Evolutionary conservation across 805 yeast genomes (phyloP), one percentile per base, ranked within the genome.

Genomic region (Kluyveromyces wickerhamii): DNA sequence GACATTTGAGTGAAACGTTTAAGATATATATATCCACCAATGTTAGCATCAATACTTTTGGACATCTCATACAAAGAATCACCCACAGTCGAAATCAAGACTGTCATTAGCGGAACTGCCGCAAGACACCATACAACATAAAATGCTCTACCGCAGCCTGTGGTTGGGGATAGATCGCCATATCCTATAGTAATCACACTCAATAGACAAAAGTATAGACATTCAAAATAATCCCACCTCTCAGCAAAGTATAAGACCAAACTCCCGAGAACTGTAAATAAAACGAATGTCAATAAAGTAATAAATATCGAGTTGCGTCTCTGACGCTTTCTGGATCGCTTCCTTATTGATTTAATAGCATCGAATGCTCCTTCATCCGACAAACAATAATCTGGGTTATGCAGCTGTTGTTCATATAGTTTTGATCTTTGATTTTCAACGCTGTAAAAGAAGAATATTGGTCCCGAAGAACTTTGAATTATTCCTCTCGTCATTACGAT

Each of bases 81-180:
- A 42, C 89, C 84, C 30, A 79, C 62, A 34, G 74, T 76, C 1
- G 88, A 77, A 25, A 85, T 74, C 37, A 85, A 65, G 12, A 79
- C 77, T 2, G 95, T 82, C 94, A 86, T 85, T 34, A 85, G 63
- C 1, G 96, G 96, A 15, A 87, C 79, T 0, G 95, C 94, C 5
- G 76, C 63, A 14, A 87, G 52, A 0, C 87, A 80, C 95, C 95
- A 87, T 7, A 75, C 58, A 6, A 83, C 74, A 47, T 86, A 86
- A 44, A 85, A 74, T 1, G 79, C 71, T 27, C 80, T 60, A 1
- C 94, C 94, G 5, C 81, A 78, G 1, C 77, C 59, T 0, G 77
- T 57, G 2, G 32, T 37, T 1, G 95, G 94, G 1, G 74, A 65
- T 45, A 64, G 76, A 49, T 79, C 87, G 20, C 95, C 96, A 56